Conservation (phyloP, 2,329 filamentous ascomycete genomes). For the Microcyclospora tardicrescens region DNA sequence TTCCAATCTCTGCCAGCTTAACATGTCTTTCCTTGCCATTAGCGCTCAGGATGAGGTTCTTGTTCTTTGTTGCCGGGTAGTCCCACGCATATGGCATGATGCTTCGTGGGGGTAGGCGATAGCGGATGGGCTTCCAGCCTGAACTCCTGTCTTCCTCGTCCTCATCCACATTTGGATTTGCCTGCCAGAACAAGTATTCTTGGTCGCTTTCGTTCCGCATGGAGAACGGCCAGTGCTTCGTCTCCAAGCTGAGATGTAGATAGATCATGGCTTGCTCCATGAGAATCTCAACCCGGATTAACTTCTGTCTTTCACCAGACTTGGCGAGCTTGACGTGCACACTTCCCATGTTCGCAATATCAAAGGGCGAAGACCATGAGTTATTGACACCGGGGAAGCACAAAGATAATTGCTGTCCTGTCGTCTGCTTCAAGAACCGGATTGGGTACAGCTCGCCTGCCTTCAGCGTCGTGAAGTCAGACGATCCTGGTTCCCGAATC, state of each 20-base stretch:
- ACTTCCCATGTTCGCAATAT: slow-evolving; percentile 87
- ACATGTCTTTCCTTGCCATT: slow-evolving; percentile 77
- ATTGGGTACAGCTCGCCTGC: slow-evolving; percentile 71
- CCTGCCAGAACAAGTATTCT: slow-evolving; percentile 93
- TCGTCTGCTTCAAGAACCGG: slow-evolving; percentile 74
- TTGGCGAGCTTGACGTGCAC: slow-evolving; percentile 90
- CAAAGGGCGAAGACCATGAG: slow-evolving; percentile 95
- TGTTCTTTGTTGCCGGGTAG: slow-evolving; percentile 93
- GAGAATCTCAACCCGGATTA: slow-evolving; percentile 77
- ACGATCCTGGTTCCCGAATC: slow-evolving; percentile 83
- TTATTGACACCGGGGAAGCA: slow-evolving; percentile 92
- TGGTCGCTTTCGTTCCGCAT: slow-evolving; percentile 97
- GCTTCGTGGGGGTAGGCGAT: slow-evolving; percentile 80
- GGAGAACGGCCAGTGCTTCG: slow-evolving; percentile 93
- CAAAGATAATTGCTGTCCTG: slow-evolving; percentile 77
- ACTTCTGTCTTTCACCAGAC: slow-evolving; percentile 72
- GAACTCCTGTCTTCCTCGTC: slow-evolving; percentile 71
- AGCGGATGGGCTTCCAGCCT: slow-evolving; percentile 84
- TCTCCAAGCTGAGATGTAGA: slow-evolving; percentile 78
- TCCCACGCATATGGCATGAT: slow-evolving; percentile 99
- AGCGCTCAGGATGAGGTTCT: slow-evolving; percentile 73
- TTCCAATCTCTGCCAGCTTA: slow-evolving; percentile 91
- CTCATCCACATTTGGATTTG: slow-evolving; percentile 83
- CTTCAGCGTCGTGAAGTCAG: slow-evolving; percentile 66
- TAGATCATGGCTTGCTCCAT: slow-evolving; percentile 93